Percentiles rank a stretch among this genome's conserved stretches.
These are phyloP conservation scores for Dryadomyces quercivorus DNA, from an alignment of 2,329 filamentous ascomycete species.

Conservation along the genomic window DNA sequence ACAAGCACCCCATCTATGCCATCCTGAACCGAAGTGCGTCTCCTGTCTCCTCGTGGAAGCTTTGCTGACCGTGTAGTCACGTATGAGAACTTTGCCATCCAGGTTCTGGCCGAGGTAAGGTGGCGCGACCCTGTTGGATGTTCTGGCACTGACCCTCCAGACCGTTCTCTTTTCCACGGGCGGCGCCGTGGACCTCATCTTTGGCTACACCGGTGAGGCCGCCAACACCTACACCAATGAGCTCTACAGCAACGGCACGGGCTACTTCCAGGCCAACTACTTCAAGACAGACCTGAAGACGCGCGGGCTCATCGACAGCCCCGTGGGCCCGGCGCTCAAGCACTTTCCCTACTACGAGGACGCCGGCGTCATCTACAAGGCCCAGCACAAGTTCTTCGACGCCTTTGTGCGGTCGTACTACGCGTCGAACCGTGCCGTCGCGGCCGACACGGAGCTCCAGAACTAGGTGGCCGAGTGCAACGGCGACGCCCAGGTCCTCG, in stretches of 20 bases:
- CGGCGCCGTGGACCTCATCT: slow-evolving; percentile 20
- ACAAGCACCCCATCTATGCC: slow-evolving; percentile 29
- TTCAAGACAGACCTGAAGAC: slow-evolving; percentile 23
- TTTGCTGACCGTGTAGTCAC: slow-evolving; percentile 13
- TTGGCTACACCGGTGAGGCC: slow-evolving; percentile 17
- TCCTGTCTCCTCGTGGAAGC: too few relatives aligned
- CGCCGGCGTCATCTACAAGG: slow-evolving; percentile 22
- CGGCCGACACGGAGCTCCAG: slow-evolving; percentile 27
- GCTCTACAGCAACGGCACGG: slow-evolving; percentile 18
- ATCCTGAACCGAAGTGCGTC: slow-evolving; percentile 23
- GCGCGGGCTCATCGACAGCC: slow-evolving; percentile 27
- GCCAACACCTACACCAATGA: slow-evolving; percentile 18
- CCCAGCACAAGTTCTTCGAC: slow-evolving; percentile 25
- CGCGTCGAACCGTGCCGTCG: slow-evolving; percentile 17
- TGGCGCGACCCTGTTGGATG: neutral
- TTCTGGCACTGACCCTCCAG: neutral
- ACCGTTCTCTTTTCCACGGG: slow-evolving; percentile 17
- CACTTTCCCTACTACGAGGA: slow-evolving; percentile 33
- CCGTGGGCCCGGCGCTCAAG: slow-evolving; percentile 23
- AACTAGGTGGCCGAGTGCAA: slow-evolving; percentile 30
- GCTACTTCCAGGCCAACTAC: slow-evolving; percentile 25
- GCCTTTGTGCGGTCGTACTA: slow-evolving; percentile 34
- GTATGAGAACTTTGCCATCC: slow-evolving; percentile 20
- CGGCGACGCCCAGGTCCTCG: slow-evolving; percentile 21
- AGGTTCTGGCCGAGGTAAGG: slow-evolving; percentile 15